phyloP scores from a whole-genome alignment of 1,284 basidiomycete genomes.

The Ustanciosporium gigantosporum region DNA sequence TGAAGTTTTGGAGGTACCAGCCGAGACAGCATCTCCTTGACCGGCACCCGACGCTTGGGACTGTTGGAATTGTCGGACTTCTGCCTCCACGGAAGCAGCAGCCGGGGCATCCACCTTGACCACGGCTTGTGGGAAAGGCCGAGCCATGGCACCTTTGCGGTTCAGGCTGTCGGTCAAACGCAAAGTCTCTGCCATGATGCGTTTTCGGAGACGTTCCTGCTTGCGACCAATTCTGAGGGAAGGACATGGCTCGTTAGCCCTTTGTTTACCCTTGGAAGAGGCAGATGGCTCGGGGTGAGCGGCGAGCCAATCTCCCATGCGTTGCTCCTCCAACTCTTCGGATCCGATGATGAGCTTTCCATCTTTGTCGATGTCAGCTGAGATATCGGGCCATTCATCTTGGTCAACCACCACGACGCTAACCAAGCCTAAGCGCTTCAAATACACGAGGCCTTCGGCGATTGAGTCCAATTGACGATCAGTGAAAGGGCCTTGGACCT shows the following conservation, averaged over 20 bases:
- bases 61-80: slow-evolving; percentile 13
- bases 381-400: slow-evolving; percentile 70
- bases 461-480: slow-evolving; percentile 92
- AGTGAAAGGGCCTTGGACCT: slow-evolving; percentile 96
- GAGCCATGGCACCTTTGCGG: slow-evolving; percentile 78
- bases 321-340: slow-evolving; percentile 38
- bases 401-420: slow-evolving; percentile 92
- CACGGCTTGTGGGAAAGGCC: slow-evolving; percentile 69
- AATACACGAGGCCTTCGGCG: slow-evolving; percentile 86
- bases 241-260: slow-evolving; percentile 1
- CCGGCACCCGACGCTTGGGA: slow-evolving; percentile 3
- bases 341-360: slow-evolving; percentile 26
- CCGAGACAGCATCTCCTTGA: slow-evolving; percentile 7
- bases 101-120: slow-evolving; percentile 42
- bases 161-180: slow-evolving; percentile 78
- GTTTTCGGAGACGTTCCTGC: slow-evolving; percentile 65
- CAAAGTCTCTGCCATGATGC: slow-evolving; percentile 70
- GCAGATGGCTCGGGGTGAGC: slow-evolving; percentile 11
- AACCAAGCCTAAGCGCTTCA: slow-evolving; percentile 92
- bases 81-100: slow-evolving; percentile 21
- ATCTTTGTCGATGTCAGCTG: slow-evolving; percentile 29
- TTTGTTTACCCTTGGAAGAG: slow-evolving; percentile 13
- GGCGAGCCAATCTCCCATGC: slow-evolving; percentile 47
- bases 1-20: slow-evolving; percentile 10
- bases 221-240: slow-evolving; percentile 17